phyloP scores from a whole-genome alignment of 1,284 basidiomycete species.

The Moesziomyces sp. region DNA sequence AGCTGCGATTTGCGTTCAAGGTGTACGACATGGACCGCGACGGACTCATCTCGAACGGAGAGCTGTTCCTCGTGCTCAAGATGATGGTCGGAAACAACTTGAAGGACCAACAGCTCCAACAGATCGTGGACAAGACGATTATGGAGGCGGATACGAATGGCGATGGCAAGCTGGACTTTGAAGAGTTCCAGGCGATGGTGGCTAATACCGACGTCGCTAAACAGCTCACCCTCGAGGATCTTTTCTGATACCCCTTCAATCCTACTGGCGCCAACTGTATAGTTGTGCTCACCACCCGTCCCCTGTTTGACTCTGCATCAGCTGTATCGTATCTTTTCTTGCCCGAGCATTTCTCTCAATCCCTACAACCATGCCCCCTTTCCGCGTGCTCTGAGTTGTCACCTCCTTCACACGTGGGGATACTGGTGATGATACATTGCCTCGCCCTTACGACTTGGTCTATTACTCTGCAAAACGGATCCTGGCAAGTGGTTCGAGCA shows the following conservation, averaged over 20 bases:
- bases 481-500: slow-evolving; percentile 43
- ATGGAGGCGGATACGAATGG: slow-evolving; percentile 99
- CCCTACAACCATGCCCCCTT: too few species aligned
- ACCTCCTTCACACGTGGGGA: too few species aligned
- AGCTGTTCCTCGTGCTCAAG: slow-evolving; percentile 96
- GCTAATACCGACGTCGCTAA: slow-evolving; percentile 98
- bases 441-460: not conserved
- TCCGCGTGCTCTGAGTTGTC: too few species aligned
- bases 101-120: slow-evolving; percentile 98
- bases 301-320: too few species aligned
- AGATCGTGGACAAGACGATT: slow-evolving; percentile 99
- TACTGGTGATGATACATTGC: too few species aligned
- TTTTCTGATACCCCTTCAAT: slow-evolving; percentile 20
- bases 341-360: too few species aligned
- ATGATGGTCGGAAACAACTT: slow-evolving; percentile 99
- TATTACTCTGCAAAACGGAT: slow-evolving; percentile 18
- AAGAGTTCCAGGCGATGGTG: slow-evolving; percentile 96
- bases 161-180: slow-evolving; percentile 95
- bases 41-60: slow-evolving; percentile 97
- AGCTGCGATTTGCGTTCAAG: slow-evolving; percentile 95
- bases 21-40: slow-evolving; percentile 99
- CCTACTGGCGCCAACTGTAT: too few species aligned
- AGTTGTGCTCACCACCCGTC: not conserved
- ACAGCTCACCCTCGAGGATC: slow-evolving; percentile 94
- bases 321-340: slow-evolving; percentile 3